Conservation (phyloP, 2,329 filamentous ascomycete species). For the Sordariomycetes sp. region DNA sequence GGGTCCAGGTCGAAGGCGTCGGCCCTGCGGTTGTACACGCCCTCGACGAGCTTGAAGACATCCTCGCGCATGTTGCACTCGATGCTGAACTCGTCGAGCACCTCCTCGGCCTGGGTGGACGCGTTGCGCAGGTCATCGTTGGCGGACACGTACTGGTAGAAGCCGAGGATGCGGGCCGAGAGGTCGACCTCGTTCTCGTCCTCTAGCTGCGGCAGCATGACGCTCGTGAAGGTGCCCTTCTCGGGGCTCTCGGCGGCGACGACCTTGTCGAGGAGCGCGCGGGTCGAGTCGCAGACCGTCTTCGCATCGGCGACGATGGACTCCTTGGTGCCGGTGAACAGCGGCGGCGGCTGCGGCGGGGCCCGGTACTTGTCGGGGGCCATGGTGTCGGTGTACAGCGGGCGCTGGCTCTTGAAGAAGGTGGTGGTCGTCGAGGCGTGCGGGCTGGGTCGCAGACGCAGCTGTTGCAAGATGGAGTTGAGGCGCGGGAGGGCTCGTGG, state of each 20-base stretch:
- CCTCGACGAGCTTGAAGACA: conserved; percentile 57
- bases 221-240: conserved; percentile 42
- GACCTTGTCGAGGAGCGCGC: conserved; percentile 55
- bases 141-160: conserved; percentile 70
- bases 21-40: conserved; percentile 40
- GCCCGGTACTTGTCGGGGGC: conserved; percentile 56
- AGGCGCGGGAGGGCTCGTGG: conserved; percentile 49
- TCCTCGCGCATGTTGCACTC: conserved; percentile 76
- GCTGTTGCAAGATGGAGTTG: conserved; percentile 43
- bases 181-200: conserved; percentile 59
- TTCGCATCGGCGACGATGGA: conserved; percentile 59
- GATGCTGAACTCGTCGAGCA: conserved; percentile 67
- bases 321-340: conserved; percentile 65
- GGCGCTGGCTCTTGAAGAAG: background rate
- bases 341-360: conserved; percentile 67
- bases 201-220: conserved; percentile 55
- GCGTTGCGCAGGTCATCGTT: conserved; percentile 61
- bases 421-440: conserved; percentile 6
- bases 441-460: conserved; percentile 26
- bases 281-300: conserved; percentile 50
- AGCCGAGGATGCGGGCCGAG: conserved; percentile 56
- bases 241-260: conserved; percentile 47
- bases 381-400: conserved; percentile 39
- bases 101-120: conserved; percentile 63
- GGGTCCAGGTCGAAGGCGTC: conserved; percentile 48